These are phyloP conservation scores for Termitomyces sp. DNA, from an alignment of 768 basidiomycete genomes.

Conservation along the genomic window DNA sequence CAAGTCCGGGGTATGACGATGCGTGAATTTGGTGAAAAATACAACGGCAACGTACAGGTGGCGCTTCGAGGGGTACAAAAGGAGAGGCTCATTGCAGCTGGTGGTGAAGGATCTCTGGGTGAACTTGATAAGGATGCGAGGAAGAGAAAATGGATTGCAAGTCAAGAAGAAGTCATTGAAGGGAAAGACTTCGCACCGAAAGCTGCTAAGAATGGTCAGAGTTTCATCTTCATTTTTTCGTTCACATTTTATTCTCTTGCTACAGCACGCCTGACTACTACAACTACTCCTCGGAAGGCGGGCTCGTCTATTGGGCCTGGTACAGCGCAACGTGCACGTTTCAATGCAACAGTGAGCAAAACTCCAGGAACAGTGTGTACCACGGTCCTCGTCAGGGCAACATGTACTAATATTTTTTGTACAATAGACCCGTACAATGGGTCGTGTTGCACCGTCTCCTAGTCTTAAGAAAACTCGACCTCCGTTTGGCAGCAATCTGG, in stretches of 20 bases:
- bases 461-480: slow-evolving; percentile 45
- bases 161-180: slow-evolving; percentile 47
- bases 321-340: slow-evolving; percentile 44
- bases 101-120: slow-evolving; percentile 43
- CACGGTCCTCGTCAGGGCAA: neutral
- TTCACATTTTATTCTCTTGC: slow-evolving; percentile 12
- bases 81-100: slow-evolving; percentile 51
- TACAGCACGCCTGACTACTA: slow-evolving; percentile 39
- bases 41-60: slow-evolving; percentile 70
- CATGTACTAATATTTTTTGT: slow-evolving; percentile 18
- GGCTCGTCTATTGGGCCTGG: slow-evolving; percentile 50
- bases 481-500: slow-evolving; percentile 34
- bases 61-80: slow-evolving; percentile 67
- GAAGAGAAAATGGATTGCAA: slow-evolving; percentile 76
- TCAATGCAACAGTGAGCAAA: slow-evolving; percentile 35
- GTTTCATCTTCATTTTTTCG: neutral
- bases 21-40: slow-evolving; percentile 76
- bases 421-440: slow-evolving; percentile 28
- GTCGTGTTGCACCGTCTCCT: slow-evolving; percentile 34
- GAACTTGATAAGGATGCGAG: slow-evolving; percentile 66
- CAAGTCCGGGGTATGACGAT: slow-evolving; percentile 69
- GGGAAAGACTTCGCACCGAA: slow-evolving; percentile 32
- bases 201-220: slow-evolving; percentile 58
- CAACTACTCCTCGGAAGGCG: slow-evolving; percentile 50
- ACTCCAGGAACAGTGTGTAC: slow-evolving; percentile 37